Percentiles rank a stretch among this genome's conserved stretches.
These are phyloP conservation scores for Arabidopsis hybrid DNA, from an alignment of 441 rosid genomes.

Conservation along the genomic window DNA sequence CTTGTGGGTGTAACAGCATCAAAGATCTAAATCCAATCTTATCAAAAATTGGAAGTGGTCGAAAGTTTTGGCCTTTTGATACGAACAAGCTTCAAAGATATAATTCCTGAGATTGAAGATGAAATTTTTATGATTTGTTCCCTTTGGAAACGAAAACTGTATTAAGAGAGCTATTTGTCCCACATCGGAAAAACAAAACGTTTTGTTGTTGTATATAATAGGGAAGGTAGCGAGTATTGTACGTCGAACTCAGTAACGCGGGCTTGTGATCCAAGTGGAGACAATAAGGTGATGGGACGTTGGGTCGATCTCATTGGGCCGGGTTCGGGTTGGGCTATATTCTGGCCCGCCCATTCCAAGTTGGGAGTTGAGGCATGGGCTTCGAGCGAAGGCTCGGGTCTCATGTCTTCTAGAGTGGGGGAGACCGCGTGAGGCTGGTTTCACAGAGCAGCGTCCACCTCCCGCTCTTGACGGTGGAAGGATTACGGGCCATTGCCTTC, in stretches of 20 bases:
- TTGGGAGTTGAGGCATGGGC: constrained; percentile 23
- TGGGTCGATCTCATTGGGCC: background rate
- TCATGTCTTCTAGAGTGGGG: constrained; percentile 35
- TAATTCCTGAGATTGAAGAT: too few relatives aligned
- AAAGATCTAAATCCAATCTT: too few relatives aligned
- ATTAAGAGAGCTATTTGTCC: too few relatives aligned
- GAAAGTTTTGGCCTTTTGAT: too few relatives aligned
- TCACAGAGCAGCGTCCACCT: constrained; percentile 46
- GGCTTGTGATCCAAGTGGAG: constrained; percentile 47
- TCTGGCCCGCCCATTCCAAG: constrained; percentile 41
- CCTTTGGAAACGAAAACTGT: too few relatives aligned
- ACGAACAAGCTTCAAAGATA: too few relatives aligned
- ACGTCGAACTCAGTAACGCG: constrained; percentile 19
- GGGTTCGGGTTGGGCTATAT: background rate
- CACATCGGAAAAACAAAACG: too few relatives aligned
- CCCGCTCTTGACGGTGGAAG: constrained; percentile 48
- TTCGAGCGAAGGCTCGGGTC: constrained; percentile 21
- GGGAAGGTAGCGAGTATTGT: too few relatives aligned
- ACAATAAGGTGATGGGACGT: constrained; percentile 21
- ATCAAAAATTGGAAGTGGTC: too few relatives aligned
- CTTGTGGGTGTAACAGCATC: too few relatives aligned
- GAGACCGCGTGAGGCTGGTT: constrained; percentile 52
- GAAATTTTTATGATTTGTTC: too few relatives aligned
- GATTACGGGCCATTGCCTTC: constrained; percentile 31
- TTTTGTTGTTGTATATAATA: too few relatives aligned